Evolutionary conservation across 495 filamentous ascomycete genomes (phyloP), one percentile per base, ranked within the genome.

Genomic region (Xanthoparmelia taractica): DNA sequence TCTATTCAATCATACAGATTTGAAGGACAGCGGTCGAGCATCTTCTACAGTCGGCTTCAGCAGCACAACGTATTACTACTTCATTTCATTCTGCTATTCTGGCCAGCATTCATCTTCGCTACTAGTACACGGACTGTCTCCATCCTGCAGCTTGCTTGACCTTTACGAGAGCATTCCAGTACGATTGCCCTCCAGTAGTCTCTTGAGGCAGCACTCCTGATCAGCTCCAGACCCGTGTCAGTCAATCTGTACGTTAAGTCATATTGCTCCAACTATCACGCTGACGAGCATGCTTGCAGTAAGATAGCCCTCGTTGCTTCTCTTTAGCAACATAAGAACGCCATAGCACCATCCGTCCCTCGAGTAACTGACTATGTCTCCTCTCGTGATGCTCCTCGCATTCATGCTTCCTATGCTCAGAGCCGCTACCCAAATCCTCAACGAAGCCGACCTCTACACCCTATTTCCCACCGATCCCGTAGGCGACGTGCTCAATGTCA

Each of bases 401-500:
- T 27, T 41, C 57, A 17, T 31, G 17, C 57, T 58, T 31, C 8
- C 57, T 20, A 10, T 43, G 10, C 57, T 58, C 36, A 41, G 23
- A 10, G 15, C 37, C 4, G 57, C 37, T 27, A 31, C 25, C 27
- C 27, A 29, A 17, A 6, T 5, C 27, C 25, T 52, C 37, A 29
- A 27, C 2, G 36, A 13, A 10, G 13, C 37, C 2, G 23, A 31
- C 6, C 57, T 58, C 23, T 43, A 31, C 37, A 40, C 57, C 36
- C 4, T 58, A 13, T 38, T 27, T 15, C 23, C 57, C 36, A 43
- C 25, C 8, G 23, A 38, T 29, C 57, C 57, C 0, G 17, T 13
- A 23, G n/a, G 40, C 11, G 57, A 58, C 23, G 57, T 58, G 8
- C 25, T 58, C 23, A 58, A 41, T 11, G 40, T 41, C 57, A 58